These are phyloP conservation scores for Elsinoe australis DNA, from an alignment of 2,329 filamentous ascomycete genomes.

Conservation along the genomic window DNA sequence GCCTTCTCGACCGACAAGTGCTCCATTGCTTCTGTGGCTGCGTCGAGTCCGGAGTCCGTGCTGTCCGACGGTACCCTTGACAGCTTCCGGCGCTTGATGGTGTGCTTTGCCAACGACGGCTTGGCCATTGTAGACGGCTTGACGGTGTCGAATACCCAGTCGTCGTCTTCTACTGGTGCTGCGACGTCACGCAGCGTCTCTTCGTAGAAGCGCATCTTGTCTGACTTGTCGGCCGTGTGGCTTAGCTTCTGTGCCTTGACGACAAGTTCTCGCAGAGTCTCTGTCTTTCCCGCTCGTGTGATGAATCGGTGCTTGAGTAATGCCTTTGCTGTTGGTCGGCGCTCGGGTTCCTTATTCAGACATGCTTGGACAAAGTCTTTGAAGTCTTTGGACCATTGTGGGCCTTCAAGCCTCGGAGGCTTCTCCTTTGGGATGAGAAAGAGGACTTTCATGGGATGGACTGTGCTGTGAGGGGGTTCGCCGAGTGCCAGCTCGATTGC, in stretches of 20 bases:
- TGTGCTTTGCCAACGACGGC: conserved; percentile 42
- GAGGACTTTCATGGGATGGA: conserved; percentile 89
- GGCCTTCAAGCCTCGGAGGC: conserved; percentile 72
- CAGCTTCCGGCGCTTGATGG: conserved; percentile 42
- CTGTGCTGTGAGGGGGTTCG: conserved; percentile 77
- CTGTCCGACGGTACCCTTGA: conserved; percentile 38
- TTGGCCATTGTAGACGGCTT: conserved; percentile 58
- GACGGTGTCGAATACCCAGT: conserved; percentile 94
- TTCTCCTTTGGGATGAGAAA: conserved; percentile 86
- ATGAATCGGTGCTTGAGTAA: conserved; percentile 85
- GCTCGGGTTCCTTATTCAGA: conserved; percentile 83
- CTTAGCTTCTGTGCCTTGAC: conserved; percentile 76
- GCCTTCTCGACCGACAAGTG: conserved; percentile 39
- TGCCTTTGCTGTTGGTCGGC: conserved; percentile 75
- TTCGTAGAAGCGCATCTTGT: conserved; percentile 79
- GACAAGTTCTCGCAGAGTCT: conserved; percentile 80
- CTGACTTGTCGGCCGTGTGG: conserved; percentile 55
- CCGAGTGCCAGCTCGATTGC: conserved; percentile 84
- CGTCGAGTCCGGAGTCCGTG: conserved; percentile 24
- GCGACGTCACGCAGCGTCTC: conserved; percentile 59
- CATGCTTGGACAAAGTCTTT: conserved; percentile 90
- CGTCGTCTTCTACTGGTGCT: conserved; percentile 63
- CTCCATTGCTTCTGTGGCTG: conserved; percentile 34
- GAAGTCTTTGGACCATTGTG: conserved; percentile 71
- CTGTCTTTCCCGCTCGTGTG: conserved; percentile 75